Evolutionary conservation across 129 eudicot genomes (phyloP).

Genomic region (Saussurea involucrata): DNA sequence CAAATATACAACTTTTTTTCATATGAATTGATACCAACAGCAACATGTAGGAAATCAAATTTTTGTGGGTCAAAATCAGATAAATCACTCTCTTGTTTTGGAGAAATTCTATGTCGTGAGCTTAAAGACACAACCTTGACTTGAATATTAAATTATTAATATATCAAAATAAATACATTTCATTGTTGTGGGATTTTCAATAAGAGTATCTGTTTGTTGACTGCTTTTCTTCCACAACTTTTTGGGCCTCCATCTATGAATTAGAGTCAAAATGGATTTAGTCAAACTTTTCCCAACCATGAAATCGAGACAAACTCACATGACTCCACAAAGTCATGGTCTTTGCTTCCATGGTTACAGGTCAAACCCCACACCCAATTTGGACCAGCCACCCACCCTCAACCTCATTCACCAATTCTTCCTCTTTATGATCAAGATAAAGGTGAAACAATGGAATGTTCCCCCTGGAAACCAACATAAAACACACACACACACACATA

Average conservation of each 20-base stretch:
- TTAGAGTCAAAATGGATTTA: slow-evolving; percentile 4
- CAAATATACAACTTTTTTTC: no score
- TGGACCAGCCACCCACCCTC: slow-evolving; percentile 22
- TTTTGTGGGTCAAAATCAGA: no score
- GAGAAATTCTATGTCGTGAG: not conserved
- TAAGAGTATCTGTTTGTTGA: slow-evolving; percentile 1
- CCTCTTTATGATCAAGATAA: slow-evolving; percentile 3
- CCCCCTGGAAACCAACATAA: slow-evolving; percentile 10
- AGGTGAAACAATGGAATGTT: not conserved
- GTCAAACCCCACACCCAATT: slow-evolving; percentile 22
- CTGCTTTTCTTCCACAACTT: slow-evolving; percentile 20
- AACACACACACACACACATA: no score
- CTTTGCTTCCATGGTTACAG: not conserved
- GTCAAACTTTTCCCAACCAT: slow-evolving; percentile 13
- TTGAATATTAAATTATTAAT: not conserved
- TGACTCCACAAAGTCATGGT: slow-evolving; percentile 9
- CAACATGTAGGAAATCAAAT: no score
- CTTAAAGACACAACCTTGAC: not conserved
- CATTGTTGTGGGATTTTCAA: not conserved
- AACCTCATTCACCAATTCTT: not conserved
- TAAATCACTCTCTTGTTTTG: no score
- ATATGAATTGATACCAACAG: no score
- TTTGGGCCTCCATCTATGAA: slow-evolving; percentile 16
- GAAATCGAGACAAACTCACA: slow-evolving; percentile 1
- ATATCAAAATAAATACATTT: not conserved